Percentiles rank a stretch among this genome's conserved stretches.
phyloP scores from a whole-genome alignment of 306 rosid species.

The Chamaecrista fasciculata region DNA sequence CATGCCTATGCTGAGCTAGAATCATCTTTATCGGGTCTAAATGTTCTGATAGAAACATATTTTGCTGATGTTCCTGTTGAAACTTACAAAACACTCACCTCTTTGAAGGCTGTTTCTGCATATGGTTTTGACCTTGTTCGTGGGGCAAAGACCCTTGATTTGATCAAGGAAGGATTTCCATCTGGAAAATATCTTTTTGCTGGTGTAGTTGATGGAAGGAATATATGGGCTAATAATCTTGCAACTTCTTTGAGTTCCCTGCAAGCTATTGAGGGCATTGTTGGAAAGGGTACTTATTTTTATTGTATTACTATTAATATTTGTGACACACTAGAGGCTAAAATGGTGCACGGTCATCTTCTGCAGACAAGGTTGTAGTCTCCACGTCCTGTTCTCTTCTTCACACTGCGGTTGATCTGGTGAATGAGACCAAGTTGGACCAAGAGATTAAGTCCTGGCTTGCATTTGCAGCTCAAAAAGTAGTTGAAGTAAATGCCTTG shows the following conservation, averaged over 20 bases:
- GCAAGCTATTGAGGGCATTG: conserved; percentile 54
- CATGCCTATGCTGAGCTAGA: conserved; percentile 62
- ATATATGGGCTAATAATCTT: conserved; percentile 84
- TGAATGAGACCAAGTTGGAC: conserved; percentile 73
- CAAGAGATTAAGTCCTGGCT: conserved; percentile 83
- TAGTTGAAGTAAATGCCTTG: conserved; percentile 84
- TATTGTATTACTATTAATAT: background rate
- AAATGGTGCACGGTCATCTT: conserved; percentile 1
- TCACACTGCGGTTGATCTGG: conserved; percentile 88
- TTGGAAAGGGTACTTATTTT: conserved; percentile 61
- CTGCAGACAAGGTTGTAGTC: conserved; percentile 66
- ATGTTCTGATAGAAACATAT: conserved; percentile 71
- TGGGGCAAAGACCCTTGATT: conserved; percentile 70
- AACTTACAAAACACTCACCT: conserved; percentile 64
- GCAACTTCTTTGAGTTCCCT: conserved; percentile 57
- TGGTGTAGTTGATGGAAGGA: conserved; percentile 90
- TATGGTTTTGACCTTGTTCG: conserved; percentile 84
- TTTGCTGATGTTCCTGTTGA: conserved; percentile 75
- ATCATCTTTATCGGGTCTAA: conserved; percentile 63
- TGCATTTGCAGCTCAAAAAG: conserved; percentile 84
- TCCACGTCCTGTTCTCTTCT: conserved; percentile 91
- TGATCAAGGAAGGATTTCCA: conserved; percentile 75
- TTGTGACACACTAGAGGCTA: conserved; percentile 13
- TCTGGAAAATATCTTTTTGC: conserved; percentile 73
- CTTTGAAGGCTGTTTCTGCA: conserved; percentile 73